phyloP scores from a whole-genome alignment of 768 basidiomycete genomes.

The Lactifluus hygrophoroides region DNA sequence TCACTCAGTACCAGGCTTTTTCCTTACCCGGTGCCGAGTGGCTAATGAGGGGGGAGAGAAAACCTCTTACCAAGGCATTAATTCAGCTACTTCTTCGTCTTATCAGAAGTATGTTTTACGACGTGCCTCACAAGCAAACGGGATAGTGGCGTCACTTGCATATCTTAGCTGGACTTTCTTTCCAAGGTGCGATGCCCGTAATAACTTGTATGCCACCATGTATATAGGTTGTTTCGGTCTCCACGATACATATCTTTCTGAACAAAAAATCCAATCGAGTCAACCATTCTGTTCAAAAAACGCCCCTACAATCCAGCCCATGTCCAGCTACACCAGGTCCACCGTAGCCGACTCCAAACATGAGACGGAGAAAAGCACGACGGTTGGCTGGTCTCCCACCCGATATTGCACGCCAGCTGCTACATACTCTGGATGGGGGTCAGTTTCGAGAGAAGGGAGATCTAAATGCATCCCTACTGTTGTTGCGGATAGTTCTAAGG shows the following conservation, averaged over 20 bases:
- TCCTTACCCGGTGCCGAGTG: conserved; percentile 12
- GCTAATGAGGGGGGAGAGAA: conserved; percentile 16
- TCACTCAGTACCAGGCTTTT: conserved; percentile 13
- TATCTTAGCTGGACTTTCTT: background rate
- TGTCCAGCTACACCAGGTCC: no score
- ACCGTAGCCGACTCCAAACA: no score
- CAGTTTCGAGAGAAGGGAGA: background rate
- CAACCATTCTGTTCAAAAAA: background rate
- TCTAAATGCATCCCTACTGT: background rate
- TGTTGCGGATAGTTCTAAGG: background rate
- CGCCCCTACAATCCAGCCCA: background rate
- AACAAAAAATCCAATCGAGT: background rate
- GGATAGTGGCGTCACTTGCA: background rate
- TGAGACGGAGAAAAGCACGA: background rate
- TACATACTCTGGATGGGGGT: background rate
- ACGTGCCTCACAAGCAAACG: conserved; percentile 7
- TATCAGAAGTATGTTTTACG: conserved; percentile 14
- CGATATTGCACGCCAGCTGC: background rate
- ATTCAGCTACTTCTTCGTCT: conserved; percentile 17
- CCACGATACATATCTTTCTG: background rate
- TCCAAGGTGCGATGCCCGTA: background rate
- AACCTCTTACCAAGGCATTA: background rate
- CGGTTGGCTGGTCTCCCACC: background rate
- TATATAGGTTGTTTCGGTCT: background rate
- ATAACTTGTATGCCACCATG: background rate